phyloP scores from a whole-genome alignment of 108 stramenopile genomes.

The Skeletonema tropicum region DNA sequence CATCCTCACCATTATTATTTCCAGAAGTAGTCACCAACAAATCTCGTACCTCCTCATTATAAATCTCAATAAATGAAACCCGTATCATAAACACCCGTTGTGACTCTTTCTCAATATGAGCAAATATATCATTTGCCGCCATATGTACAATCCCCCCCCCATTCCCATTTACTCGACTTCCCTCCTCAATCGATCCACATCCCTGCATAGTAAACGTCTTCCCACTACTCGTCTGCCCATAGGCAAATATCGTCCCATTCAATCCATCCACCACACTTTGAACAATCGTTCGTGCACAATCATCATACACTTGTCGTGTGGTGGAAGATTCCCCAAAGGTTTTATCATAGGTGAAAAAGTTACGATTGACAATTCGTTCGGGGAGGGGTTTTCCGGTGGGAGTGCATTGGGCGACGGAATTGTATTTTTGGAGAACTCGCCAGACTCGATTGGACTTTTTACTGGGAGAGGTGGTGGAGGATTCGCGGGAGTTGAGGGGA shows the following conservation, averaged over 20 bases:
- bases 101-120: conserved; percentile 60
- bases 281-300: conserved; percentile 88
- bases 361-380: conserved; percentile 71
- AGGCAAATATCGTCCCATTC: conserved; percentile 98
- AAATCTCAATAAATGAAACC: conserved; percentile 98
- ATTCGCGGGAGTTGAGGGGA: conserved; percentile 86
- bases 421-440: conserved; percentile 83
- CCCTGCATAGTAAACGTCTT: conserved; percentile 96
- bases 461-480: neutral
- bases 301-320: conserved; percentile 91
- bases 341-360: conserved; percentile 94
- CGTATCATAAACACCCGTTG: conserved; percentile 85
- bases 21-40: conserved; percentile 58
- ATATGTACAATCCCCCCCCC: conserved; percentile 81
- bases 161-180: conserved; percentile 32
- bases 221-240: conserved; percentile 92
- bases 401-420: conserved; percentile 76
- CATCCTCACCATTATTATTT: conserved; percentile 9
- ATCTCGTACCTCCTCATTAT: conserved; percentile 99
- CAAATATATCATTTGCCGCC: conserved; percentile 86
- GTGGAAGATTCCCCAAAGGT: conserved; percentile 81
- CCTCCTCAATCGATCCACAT: conserved; percentile 72
- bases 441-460: conserved; percentile 60
- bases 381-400: conserved; percentile 72
- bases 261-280: conserved; percentile 86